Percentiles rank a stretch among this genome's conserved stretches.
Evolutionary conservation across 2,329 filamentous ascomycete species (phyloP).

Genomic region (Truncatella angustata): DNA sequence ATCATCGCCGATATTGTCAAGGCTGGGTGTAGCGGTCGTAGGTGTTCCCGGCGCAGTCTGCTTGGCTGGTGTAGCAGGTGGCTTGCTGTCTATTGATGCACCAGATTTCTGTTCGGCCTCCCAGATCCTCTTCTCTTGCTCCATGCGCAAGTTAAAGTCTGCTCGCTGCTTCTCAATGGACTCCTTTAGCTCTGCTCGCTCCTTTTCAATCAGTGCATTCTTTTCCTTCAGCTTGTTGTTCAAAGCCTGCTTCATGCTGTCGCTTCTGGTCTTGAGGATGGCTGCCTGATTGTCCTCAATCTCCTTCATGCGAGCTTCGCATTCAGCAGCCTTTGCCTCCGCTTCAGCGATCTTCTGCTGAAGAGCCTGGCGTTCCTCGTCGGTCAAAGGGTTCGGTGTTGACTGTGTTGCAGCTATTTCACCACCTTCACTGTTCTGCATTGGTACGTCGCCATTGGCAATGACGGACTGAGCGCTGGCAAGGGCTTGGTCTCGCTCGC

Average conservation of each 20-base stretch:
- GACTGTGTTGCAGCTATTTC: constrained; percentile 9
- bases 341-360: constrained; percentile 61
- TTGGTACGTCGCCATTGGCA: constrained; percentile 25
- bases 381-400: constrained; percentile 38
- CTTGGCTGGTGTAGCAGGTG: constrained; percentile 40
- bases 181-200: constrained; percentile 37
- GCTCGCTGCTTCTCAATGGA: constrained; percentile 51
- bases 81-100: constrained; percentile 1
- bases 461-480: constrained; percentile 32
- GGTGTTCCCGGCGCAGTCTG: constrained; percentile 34
- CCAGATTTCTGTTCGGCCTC: constrained; percentile 33
- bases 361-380: constrained; percentile 59
- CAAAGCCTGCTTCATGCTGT: constrained; percentile 66
- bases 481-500: constrained; percentile 63
- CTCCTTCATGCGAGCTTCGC: constrained; percentile 61
- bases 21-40: constrained; percentile 33
- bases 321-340: constrained; percentile 61
- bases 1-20: constrained; percentile 50
- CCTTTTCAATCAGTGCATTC: constrained; percentile 49
- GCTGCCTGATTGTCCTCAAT: constrained; percentile 61
- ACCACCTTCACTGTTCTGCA: constrained; percentile 26
- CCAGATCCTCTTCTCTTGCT: constrained; percentile 64
- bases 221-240: constrained; percentile 71
- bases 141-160: constrained; percentile 48
- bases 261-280: constrained; percentile 63